These are phyloP conservation scores for Oemleria cerasiformis DNA, from an alignment of 306 rosid genomes.

Conservation along the genomic window DNA sequence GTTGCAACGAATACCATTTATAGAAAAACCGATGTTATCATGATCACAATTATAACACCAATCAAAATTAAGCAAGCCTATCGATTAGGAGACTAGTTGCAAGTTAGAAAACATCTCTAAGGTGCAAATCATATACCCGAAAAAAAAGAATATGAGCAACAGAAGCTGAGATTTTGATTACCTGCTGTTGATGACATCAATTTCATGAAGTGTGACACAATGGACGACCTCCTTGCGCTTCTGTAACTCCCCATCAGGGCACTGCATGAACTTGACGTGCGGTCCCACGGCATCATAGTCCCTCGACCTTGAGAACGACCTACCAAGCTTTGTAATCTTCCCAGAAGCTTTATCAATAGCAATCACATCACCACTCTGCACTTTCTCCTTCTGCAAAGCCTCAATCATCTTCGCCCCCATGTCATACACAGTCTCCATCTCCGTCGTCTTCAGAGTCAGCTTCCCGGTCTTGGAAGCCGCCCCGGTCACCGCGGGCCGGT, in stretches of 20 bases:
- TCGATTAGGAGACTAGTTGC: not conserved
- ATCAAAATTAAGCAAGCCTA: no score
- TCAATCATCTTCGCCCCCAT: constrained; percentile 98
- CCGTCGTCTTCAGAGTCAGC: constrained; percentile 85
- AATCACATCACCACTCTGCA: constrained; percentile 83
- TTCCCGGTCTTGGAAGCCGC: constrained; percentile 92
- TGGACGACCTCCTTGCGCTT: constrained; percentile 98
- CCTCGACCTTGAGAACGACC: constrained; percentile 90
- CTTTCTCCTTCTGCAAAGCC: constrained; percentile 90
- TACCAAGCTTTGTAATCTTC: constrained; percentile 88
- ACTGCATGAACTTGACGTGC: constrained; percentile 79
- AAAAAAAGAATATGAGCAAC: not conserved
- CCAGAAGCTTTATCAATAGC: constrained; percentile 74
- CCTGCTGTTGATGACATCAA: constrained; percentile 99
- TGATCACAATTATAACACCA: no score
- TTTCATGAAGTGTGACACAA: constrained; percentile 95
- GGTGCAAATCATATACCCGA: not conserved
- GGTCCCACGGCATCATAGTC: constrained; percentile 97
- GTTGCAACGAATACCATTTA: not conserved
- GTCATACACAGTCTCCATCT: constrained; percentile 96
- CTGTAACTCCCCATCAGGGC: constrained; percentile 99
- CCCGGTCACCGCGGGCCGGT: constrained; percentile 77
- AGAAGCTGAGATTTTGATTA: constrained; percentile 7
- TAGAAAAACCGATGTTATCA: not conserved
- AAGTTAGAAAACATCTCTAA: not conserved